A percentile compares a stretch with the other conserved stretches of the same genome.
Evolutionary conservation across 371 early-diverging fungal species (phyloP).

Genomic region (Mortierella polycephala): DNA sequence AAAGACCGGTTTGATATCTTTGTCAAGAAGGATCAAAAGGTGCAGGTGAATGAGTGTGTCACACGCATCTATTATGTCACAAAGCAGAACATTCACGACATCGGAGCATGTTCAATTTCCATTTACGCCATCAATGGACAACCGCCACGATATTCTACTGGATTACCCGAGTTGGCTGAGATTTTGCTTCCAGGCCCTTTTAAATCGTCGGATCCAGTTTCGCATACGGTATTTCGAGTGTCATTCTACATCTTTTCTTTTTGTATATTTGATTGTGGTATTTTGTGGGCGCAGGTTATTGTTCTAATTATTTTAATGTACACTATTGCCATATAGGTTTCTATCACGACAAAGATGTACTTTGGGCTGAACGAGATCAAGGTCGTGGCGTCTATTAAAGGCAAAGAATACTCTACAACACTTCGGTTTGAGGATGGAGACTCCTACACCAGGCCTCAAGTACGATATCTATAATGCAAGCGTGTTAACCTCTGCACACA

Average conservation of each 20-base stretch:
- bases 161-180: constrained; percentile 2
- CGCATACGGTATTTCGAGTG: constrained; percentile 1
- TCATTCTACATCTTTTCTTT: background rate
- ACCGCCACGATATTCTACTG: constrained; percentile 19
- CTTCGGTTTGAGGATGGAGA: constrained; percentile 24
- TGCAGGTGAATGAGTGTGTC: constrained; percentile 29
- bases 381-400: constrained; percentile 14
- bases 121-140: constrained; percentile 30
- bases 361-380: constrained; percentile 27
- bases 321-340: constrained; percentile 6
- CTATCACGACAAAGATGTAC: constrained; percentile 12
- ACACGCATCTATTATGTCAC: background rate
- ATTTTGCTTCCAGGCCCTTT: constrained; percentile 20
- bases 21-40: constrained; percentile 27
- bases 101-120: background rate
- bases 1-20: constrained; percentile 15
- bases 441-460: too few species aligned
- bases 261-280: background rate
- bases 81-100: background rate
- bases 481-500: too few species aligned
- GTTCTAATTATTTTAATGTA: background rate
- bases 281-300: too few species aligned
- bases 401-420: constrained; percentile 11
- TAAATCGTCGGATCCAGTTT: background rate
- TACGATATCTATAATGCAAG: too few species aligned